phyloP scores from a whole-genome alignment of 106 monocot species.

The Apostasia shenzhenica region DNA sequence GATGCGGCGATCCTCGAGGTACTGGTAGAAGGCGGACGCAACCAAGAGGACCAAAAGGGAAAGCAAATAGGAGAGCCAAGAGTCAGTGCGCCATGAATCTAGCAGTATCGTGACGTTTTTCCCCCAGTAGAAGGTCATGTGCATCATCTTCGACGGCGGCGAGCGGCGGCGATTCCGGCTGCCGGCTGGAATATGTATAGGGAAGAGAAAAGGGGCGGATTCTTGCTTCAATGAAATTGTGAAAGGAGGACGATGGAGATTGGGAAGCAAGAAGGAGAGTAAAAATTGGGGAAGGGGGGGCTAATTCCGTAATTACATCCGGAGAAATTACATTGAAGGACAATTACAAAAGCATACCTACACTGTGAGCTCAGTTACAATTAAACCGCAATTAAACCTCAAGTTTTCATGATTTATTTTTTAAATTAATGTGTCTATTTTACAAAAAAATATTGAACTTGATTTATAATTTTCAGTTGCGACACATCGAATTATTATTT shows the following conservation, averaged over 20 bases:
- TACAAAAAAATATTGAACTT: too few relatives aligned
- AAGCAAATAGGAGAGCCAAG: conserved; percentile 62
- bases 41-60: conserved; percentile 66
- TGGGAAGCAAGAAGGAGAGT: neutral
- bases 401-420: too few relatives aligned
- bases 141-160: conserved; percentile 64
- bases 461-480: too few relatives aligned
- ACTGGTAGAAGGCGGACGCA: conserved; percentile 82
- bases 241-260: neutral
- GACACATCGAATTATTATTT: too few relatives aligned
- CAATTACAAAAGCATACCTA: too few relatives aligned
- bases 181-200: neutral
- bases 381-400: too few relatives aligned
- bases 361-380: too few relatives aligned
- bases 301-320: too few relatives aligned
- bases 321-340: too few relatives aligned
- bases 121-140: conserved; percentile 99
- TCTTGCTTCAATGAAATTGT: neutral
- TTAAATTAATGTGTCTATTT: too few relatives aligned
- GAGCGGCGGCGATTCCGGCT: neutral
- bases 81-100: conserved; percentile 60
- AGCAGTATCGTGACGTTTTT: conserved; percentile 73
- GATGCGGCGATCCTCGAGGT: conserved; percentile 63
- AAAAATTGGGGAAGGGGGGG: too few relatives aligned
- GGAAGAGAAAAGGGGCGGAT: neutral